These are phyloP conservation scores for Nothophaeocryptopus gaeumannii DNA, from an alignment of 2,329 filamentous ascomycete species.

Conservation along the genomic window DNA sequence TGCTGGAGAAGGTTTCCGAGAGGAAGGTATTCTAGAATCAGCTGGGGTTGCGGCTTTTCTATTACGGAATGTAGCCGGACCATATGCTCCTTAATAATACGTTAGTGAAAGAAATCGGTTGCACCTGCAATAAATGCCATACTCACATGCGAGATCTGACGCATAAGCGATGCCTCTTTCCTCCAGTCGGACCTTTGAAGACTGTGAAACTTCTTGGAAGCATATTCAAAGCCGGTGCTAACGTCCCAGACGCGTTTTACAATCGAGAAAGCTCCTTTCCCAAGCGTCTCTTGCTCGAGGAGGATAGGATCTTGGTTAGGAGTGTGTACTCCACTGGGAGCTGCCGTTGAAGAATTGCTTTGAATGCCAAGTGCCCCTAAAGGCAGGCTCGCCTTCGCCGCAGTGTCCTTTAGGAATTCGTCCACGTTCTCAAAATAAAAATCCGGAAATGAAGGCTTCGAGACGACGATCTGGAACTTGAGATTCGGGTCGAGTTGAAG, in stretches of 20 bases:
- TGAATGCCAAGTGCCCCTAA: conserved; percentile 6
- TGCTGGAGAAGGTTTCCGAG: conserved; percentile 1
- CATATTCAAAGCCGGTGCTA: conserved; percentile 1
- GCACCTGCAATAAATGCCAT: not conserved
- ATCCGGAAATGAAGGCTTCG: not conserved
- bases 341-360: conserved; percentile 5
- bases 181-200: not conserved
- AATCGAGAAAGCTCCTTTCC: not conserved
- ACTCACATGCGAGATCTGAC: conserved; percentile 6
- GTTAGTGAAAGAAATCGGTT: not conserved
- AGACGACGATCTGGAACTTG: not conserved
- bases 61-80: not conserved
- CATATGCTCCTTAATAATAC: not conserved
- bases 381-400: not conserved
- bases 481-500: not conserved
- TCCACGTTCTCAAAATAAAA: not conserved
- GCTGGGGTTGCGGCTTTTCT: not conserved
- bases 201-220: conserved; percentile 3
- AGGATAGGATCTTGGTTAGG: not conserved
- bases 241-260: conserved; percentile 9
- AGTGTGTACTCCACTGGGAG: conserved; percentile 3
- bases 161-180: conserved; percentile 3
- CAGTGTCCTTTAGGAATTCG: not conserved
- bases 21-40: conserved; percentile 7
- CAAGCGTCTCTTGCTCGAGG: conserved; percentile 1